Conservation (phyloP, 108 stramenopile genomes). For the Epithemia pelagica region DNA sequence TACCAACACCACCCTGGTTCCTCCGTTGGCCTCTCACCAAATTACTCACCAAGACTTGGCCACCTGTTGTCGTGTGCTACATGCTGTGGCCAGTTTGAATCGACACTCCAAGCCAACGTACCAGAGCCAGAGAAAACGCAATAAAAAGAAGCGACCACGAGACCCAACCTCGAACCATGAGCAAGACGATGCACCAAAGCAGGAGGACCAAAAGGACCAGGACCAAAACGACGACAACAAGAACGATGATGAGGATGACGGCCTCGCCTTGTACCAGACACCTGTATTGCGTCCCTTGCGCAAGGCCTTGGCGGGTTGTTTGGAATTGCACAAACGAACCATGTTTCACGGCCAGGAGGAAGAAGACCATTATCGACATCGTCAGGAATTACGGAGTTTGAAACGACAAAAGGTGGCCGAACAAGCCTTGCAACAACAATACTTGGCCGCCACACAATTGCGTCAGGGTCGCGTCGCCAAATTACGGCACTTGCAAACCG, state of each 20-base stretch:
- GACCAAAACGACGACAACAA: constrained; percentile 11
- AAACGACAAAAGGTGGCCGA: constrained; percentile 74
- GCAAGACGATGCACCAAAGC: constrained; percentile 22
- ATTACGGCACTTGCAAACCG: constrained; percentile 44
- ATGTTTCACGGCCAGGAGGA: constrained; percentile 62
- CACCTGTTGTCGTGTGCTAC: constrained; percentile 44
- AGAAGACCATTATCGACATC: constrained; percentile 36
- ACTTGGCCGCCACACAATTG: constrained; percentile 60
- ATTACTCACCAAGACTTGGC: constrained; percentile 41
- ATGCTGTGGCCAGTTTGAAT: constrained; percentile 40
- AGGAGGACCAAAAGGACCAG: constrained; percentile 3
- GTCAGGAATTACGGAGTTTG: constrained; percentile 32
- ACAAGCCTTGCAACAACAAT: constrained; percentile 46
- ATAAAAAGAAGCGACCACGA: too few species aligned
- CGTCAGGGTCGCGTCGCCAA: constrained; percentile 61
- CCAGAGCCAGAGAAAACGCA: constrained; percentile 5
- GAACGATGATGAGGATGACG: constrained; percentile 10
- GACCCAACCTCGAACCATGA: too few species aligned
- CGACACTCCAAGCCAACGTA: constrained; percentile 11
- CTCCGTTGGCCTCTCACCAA: constrained; percentile 19
- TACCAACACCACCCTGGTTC: too few species aligned
- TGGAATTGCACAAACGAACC: constrained; percentile 48
- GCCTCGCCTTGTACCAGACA: constrained; percentile 34
- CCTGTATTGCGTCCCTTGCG: constrained; percentile 58
- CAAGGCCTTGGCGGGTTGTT: constrained; percentile 55